Conservation (phyloP, 2,329 filamentous ascomycete species). For the Mycosphaerella arachidis region DNA sequence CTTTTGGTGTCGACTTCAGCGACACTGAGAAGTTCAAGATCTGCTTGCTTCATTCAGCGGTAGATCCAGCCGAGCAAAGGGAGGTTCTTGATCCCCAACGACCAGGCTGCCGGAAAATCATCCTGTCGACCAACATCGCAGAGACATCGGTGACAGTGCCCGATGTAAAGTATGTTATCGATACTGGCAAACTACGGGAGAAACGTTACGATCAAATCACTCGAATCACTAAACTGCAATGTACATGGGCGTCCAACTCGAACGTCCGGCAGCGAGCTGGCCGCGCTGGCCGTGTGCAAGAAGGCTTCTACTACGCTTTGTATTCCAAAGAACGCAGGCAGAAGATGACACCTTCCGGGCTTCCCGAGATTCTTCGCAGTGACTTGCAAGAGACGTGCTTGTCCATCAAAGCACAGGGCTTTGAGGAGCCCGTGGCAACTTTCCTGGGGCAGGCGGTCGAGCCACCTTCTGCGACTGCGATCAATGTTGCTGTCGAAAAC, state of each 20-base stretch:
- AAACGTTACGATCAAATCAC: constrained; percentile 38
- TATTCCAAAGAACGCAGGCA: constrained; percentile 39
- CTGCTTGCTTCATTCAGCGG: constrained; percentile 45
- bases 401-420: constrained; percentile 39
- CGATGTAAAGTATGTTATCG: constrained; percentile 49
- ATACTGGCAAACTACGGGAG: constrained; percentile 43
- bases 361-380: constrained; percentile 41
- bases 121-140: constrained; percentile 49
- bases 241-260: constrained; percentile 46
- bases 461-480: constrained; percentile 37
- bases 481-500: constrained; percentile 38
- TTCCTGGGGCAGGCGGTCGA: constrained; percentile 45
- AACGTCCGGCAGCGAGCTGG: constrained; percentile 47
- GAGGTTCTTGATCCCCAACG: constrained; percentile 40
- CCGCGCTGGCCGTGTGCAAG: constrained; percentile 47
- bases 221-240: constrained; percentile 38
- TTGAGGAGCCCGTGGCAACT: constrained; percentile 36
- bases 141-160: constrained; percentile 51
- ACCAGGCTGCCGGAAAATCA: constrained; percentile 44
- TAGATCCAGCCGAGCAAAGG: constrained; percentile 40
- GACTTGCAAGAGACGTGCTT: constrained; percentile 46
- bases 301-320: constrained; percentile 48
- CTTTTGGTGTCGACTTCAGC: constrained; percentile 39
- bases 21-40: constrained; percentile 41
- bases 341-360: constrained; percentile 31